phyloP scores from a whole-genome alignment of 176 grass and related monocot species.

The Metroxylon sagu region DNA sequence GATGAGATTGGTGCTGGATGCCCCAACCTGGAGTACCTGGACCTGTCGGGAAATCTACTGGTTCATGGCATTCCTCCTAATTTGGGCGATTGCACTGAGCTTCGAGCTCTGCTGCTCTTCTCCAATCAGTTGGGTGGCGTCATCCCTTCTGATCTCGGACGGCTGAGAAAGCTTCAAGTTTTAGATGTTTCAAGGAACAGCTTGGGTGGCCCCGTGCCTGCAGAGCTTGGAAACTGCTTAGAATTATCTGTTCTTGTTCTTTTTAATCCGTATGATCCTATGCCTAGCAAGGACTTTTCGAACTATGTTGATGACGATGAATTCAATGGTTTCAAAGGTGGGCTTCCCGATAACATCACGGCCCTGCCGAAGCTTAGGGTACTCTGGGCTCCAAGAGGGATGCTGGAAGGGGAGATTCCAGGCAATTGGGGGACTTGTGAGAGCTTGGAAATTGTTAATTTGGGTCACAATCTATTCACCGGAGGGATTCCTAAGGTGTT shows the following conservation, averaged over 20 bases:
- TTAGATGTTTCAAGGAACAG: constrained; percentile 84
- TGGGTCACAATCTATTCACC: constrained; percentile 31
- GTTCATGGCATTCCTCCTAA: constrained; percentile 63
- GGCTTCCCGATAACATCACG: constrained; percentile 27
- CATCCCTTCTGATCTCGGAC: constrained; percentile 64
- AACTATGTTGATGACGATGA: too few relatives aligned
- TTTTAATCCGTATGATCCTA: constrained; percentile 42
- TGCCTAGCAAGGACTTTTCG: too few relatives aligned
- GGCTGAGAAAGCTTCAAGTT: constrained; percentile 46
- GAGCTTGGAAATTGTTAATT: constrained; percentile 37
- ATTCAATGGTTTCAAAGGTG: constrained; percentile 6
- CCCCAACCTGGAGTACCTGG: constrained; percentile 46
- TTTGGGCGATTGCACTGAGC: constrained; percentile 49
- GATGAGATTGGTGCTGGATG: constrained; percentile 38
- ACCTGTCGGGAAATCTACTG: constrained; percentile 71
- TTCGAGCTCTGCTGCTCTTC: constrained; percentile 45
- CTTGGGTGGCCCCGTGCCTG: constrained; percentile 58
- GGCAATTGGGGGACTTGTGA: constrained; percentile 36
- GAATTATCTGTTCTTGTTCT: constrained; percentile 62
- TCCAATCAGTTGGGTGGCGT: constrained; percentile 70
- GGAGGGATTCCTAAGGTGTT: constrained; percentile 22
- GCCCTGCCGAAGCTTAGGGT: constrained; percentile 35
- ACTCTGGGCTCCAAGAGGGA: constrained; percentile 31
- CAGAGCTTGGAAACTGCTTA: constrained; percentile 61
- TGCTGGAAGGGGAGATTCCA: constrained; percentile 28